phyloP scores from a whole-genome alignment of 2,329 filamentous ascomycete genomes.

The Ceratocystis alfenasii region DNA sequence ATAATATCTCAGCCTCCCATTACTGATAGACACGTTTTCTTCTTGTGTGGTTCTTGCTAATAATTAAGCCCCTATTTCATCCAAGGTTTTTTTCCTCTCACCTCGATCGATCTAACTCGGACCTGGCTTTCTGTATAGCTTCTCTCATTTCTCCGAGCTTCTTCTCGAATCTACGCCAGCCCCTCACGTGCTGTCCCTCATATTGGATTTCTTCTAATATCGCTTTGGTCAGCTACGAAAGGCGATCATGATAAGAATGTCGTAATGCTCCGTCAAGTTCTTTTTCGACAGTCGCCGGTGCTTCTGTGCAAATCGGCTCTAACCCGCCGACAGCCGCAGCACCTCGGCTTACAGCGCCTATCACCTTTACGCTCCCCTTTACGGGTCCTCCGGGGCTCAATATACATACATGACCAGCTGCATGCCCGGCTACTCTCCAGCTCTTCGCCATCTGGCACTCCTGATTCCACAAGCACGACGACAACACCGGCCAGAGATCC shows the following conservation, averaged over 20 bases:
- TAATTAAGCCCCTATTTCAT: neutral
- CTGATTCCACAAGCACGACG: neutral
- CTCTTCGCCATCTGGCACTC: neutral
- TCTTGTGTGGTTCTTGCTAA: neutral
- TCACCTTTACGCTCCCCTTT: conserved; percentile 11
- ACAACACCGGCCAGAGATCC: neutral
- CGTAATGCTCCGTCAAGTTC: conserved; percentile 20
- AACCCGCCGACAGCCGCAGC: conserved; percentile 11
- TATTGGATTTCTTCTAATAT: neutral
- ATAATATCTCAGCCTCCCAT: neutral
- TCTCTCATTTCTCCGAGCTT: neutral
- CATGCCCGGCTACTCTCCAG: conserved; percentile 16
- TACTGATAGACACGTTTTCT: neutral
- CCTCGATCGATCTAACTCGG: conserved; percentile 12
- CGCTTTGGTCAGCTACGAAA: neutral
- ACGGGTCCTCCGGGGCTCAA: conserved; percentile 15
- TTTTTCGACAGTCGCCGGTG: conserved; percentile 14
- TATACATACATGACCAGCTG: conserved; percentile 19
- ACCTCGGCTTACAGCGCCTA: conserved; percentile 13
- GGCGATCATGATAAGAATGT: neutral
- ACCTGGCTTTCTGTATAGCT: conserved; percentile 19
- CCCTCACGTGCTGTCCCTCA: neutral
- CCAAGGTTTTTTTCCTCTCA: neutral
- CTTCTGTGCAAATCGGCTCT: conserved; percentile 14
- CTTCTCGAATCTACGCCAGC: neutral